Base-by-base conservation (phyloP, 1,284 basidiomycete species). In the Pyrrhoderma noxium region DNA sequence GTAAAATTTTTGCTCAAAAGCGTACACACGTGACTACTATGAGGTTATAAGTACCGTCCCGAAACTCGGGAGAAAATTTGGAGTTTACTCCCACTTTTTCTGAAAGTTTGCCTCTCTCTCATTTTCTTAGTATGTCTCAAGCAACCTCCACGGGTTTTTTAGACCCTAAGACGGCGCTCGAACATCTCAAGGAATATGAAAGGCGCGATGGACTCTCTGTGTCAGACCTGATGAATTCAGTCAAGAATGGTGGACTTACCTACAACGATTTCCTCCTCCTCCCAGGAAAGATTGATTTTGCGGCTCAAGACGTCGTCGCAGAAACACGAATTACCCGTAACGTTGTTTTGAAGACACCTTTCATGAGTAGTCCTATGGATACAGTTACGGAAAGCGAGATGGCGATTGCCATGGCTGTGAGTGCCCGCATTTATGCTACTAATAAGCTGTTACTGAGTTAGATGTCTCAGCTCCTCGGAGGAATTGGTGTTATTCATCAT, bases 341-440 rank as follows among this genome's bases (percentile, higher is more conserved):
- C 64, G 91, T 98, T 59, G 74, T 79, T 39, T 79, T 99, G 63
- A 97, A 93, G 73, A 94, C 94, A 0, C 95, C 96, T 0, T 96
- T 99, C 73, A 76, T 98, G 73, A 96, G 92, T 67, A 95, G 92
- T 54, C 95, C 96, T 39, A 99, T 99, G 95, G 95, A 99, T 74
- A 99, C 95, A 31, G 95, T 99, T 59, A 99, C 96, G 2, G 95
- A 98, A 73, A 82, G 80, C 56, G 85, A 94, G 61, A 99, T 99
- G 94, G 95, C 95, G 48, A 96, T 99, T 64, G 76, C 88, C 43
- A 85, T 97, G 76, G 93, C 93, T 60, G 87, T 89, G 65, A 70
- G 85, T 70, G 54, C 41, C 23, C 56, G 23, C 47, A 34, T 49
- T 49, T 48, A 53, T 44, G n/a, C n/a, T n/a, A 48, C 46, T 61